Conservation (phyloP, 352 stramenopile species). For the Globisporangium radiosum region DNA sequence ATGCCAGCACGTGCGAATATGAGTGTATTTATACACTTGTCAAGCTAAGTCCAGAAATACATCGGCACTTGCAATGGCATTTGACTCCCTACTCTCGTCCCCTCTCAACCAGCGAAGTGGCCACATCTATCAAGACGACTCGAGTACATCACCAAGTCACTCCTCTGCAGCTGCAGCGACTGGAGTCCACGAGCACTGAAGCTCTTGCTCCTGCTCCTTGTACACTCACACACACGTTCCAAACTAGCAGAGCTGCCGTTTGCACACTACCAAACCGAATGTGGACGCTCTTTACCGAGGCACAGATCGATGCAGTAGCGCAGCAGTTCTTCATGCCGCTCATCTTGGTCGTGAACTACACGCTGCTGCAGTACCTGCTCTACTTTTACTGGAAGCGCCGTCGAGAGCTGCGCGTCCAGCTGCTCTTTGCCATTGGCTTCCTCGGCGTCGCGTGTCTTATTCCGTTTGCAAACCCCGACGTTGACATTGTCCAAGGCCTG, state of each 20-base stretch:
- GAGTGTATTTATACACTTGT: no score
- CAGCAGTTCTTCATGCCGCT: constrained; percentile 19
- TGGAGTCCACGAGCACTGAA: no score
- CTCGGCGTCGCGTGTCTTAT: constrained; percentile 14
- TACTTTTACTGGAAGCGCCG: constrained; percentile 23
- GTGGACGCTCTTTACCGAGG: constrained; percentile 1
- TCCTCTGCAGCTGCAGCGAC: no score
- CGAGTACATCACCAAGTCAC: no score
- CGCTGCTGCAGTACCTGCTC: constrained; percentile 31
- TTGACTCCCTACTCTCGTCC: no score
- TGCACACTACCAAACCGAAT: neutral
- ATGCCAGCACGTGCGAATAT: no score
- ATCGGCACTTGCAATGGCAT: no score
- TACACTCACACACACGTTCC: neutral
- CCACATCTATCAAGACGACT: no score
- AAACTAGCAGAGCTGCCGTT: no score
- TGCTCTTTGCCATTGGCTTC: neutral
- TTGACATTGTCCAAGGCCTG: constrained; percentile 11
- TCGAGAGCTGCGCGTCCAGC: neutral
- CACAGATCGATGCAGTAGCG: neutral
- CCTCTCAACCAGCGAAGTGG: no score
- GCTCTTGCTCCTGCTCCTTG: neutral
- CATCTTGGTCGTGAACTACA: constrained; percentile 31
- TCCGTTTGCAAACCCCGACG: constrained; percentile 16
- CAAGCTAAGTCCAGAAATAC: no score